phyloP scores from a whole-genome alignment of 139 green algal species.

The Nannochloris sp. region DNA sequence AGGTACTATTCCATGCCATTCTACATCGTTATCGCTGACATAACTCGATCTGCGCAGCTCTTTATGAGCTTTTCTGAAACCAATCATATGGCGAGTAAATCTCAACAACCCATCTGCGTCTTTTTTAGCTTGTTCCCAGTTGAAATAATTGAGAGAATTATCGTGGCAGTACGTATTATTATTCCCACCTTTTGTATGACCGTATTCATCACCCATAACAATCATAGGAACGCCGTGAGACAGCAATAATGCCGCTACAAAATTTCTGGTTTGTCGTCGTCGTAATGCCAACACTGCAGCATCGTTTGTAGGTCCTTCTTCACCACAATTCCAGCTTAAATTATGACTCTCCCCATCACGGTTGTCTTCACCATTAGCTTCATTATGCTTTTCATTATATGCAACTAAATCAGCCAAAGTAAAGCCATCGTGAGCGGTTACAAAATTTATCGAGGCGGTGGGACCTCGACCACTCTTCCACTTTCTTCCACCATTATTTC shows the following conservation, averaged over 20 bases:
- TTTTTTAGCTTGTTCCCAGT: constrained; percentile 56
- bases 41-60: constrained; percentile 56
- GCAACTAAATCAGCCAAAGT: constrained; percentile 85
- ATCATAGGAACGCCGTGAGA: constrained; percentile 92
- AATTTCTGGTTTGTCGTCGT: constrained; percentile 81
- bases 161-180: constrained; percentile 99
- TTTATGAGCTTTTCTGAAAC: constrained; percentile 34
- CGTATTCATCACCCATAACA: constrained; percentile 94
- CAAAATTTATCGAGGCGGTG: constrained; percentile 88
- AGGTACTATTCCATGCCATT: constrained; percentile 75
- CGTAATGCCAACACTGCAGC: constrained; percentile 45
- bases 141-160: constrained; percentile 78
- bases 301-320: constrained; percentile 64
- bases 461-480: constrained; percentile 72
- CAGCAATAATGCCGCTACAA: constrained; percentile 80
- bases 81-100: constrained; percentile 66
- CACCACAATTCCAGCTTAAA: constrained; percentile 95
- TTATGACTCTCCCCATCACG: constrained; percentile 94
- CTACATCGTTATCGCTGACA: constrained; percentile 57
- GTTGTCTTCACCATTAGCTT: constrained; percentile 83
- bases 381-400: constrained; percentile 98
- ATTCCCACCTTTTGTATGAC: constrained; percentile 89
- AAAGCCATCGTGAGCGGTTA: constrained; percentile 97
- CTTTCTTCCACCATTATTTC: constrained; percentile 58
- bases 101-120: constrained; percentile 63